phyloP scores from a whole-genome alignment of 257 asterid genomes.

The Solanum chilense region DNA sequence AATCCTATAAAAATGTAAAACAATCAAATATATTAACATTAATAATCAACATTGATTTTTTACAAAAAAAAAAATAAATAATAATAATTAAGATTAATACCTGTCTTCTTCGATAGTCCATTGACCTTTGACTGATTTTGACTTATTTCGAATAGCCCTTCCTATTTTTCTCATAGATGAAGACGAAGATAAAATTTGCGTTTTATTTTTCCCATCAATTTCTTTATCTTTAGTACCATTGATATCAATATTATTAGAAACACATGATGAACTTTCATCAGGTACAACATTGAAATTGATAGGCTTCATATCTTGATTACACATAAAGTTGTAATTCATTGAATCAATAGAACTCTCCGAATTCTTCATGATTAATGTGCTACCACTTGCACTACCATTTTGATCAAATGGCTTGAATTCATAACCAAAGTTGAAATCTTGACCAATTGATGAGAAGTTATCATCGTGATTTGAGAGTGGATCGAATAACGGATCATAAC shows the following conservation, averaged over 20 bases:
- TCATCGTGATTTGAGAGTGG: slow-evolving; percentile 9
- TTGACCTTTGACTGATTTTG: slow-evolving; percentile 35
- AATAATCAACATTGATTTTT: not conserved
- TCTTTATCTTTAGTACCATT: not conserved
- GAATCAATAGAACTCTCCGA: slow-evolving; percentile 16
- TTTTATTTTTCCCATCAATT: not conserved
- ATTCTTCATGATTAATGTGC: slow-evolving; percentile 2
- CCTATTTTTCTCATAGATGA: not conserved
- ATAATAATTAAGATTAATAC: slow-evolving; percentile 7
- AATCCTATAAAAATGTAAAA: slow-evolving; percentile 18
- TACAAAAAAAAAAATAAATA: not conserved
- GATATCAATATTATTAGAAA: slow-evolving; percentile 25
- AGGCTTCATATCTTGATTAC: slow-evolving; percentile 5
- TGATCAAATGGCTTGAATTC: slow-evolving; percentile 34
- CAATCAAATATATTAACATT: not conserved
- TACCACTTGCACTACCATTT: not conserved
- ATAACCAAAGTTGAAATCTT: not conserved
- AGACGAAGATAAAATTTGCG: not conserved
- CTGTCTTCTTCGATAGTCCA: slow-evolving; percentile 70
- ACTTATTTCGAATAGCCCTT: not conserved
- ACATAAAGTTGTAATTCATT: not conserved
- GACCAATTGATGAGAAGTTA: not conserved
- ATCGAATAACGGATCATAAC: slow-evolving; percentile 31
- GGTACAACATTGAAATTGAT: slow-evolving; percentile 14
- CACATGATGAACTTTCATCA: slow-evolving; percentile 47